A percentile compares a stretch with the other conserved stretches of the same genome.
phyloP scores from a whole-genome alignment of 148 eudicot genomes.

The Arctostaphylos glauca region DNA sequence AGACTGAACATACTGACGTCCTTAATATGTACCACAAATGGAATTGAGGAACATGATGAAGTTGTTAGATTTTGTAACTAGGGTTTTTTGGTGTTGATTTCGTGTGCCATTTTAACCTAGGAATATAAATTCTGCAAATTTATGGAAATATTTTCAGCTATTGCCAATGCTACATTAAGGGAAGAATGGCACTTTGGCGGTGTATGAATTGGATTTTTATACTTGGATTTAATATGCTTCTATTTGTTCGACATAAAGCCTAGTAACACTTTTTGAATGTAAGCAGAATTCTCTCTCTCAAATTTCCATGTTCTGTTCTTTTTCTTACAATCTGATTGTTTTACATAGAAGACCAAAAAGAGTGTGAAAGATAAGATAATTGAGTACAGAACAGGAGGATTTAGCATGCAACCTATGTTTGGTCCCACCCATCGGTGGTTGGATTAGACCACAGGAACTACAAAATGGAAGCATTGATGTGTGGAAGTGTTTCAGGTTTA shows the following conservation, averaged over 20 bases:
- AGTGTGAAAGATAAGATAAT: neutral
- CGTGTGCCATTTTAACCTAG: neutral
- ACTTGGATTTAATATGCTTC: neutral
- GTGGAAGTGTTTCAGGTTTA: conserved; percentile 55
- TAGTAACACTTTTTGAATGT: neutral
- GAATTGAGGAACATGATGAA: neutral
- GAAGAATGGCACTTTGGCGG: neutral
- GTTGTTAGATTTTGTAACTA: neutral
- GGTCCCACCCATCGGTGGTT: neutral
- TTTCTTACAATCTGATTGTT: neutral
- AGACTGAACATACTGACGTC: neutral
- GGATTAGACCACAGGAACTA: neutral
- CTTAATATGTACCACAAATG: neutral
- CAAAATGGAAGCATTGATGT: neutral
- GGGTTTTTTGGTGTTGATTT: neutral
- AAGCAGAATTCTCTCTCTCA: neutral
- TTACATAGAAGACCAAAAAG: neutral
- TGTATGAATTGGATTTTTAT: neutral
- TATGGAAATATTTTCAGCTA: neutral
- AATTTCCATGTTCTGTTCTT: neutral
- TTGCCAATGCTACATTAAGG: neutral
- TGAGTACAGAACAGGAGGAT: neutral
- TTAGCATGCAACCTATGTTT: neutral
- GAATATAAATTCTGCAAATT: neutral
- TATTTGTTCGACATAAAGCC: neutral